These are phyloP conservation scores for Coemansia interrupta DNA, from an alignment of 192 early-diverging fungal species.

Conservation along the genomic window DNA sequence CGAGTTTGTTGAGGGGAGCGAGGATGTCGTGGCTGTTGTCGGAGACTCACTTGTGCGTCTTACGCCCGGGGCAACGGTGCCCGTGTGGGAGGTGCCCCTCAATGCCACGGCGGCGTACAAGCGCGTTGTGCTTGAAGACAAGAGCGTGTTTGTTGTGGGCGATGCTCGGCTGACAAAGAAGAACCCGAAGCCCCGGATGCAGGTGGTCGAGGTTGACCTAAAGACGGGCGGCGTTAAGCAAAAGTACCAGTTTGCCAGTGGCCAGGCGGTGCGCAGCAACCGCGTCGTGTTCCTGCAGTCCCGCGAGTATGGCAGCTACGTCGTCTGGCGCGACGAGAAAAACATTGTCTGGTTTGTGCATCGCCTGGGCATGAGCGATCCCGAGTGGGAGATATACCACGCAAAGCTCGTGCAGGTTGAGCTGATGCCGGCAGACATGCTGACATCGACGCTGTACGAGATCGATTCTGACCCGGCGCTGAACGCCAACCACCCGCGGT, in stretches of 20 bases:
- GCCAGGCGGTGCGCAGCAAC: slow-evolving; percentile 19
- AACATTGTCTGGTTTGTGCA: slow-evolving; percentile 49
- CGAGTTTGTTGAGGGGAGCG: slow-evolving; percentile 38
- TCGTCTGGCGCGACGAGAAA: slow-evolving; percentile 54
- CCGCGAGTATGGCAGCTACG: slow-evolving; percentile 35
- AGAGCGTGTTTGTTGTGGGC: slow-evolving; percentile 35
- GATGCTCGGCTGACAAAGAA: slow-evolving; percentile 26
- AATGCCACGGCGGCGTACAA: slow-evolving; percentile 32
- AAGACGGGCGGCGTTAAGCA: slow-evolving; percentile 24
- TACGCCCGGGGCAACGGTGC: slow-evolving; percentile 6
- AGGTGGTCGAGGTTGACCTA: slow-evolving; percentile 37
- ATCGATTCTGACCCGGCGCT: slow-evolving; percentile 27
- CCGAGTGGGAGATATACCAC: slow-evolving; percentile 44
- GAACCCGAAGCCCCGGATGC: slow-evolving; percentile 17
- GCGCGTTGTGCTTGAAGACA: slow-evolving; percentile 38
- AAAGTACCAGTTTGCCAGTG: slow-evolving; percentile 43
- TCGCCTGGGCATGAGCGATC: slow-evolving; percentile 25
- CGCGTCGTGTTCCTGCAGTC: slow-evolving; percentile 34
- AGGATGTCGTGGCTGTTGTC: slow-evolving; percentile 39
- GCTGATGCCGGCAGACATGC: slow-evolving; percentile 44
- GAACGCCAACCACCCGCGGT: slow-evolving; percentile 20
- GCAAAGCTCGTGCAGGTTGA: slow-evolving; percentile 37
- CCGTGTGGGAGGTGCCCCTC: slow-evolving; percentile 37
- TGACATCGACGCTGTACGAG: slow-evolving; percentile 40
- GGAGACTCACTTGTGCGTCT: slow-evolving; percentile 42